phyloP scores from a whole-genome alignment of 495 filamentous ascomycete genomes.

The Ramalina peruviana region DNA sequence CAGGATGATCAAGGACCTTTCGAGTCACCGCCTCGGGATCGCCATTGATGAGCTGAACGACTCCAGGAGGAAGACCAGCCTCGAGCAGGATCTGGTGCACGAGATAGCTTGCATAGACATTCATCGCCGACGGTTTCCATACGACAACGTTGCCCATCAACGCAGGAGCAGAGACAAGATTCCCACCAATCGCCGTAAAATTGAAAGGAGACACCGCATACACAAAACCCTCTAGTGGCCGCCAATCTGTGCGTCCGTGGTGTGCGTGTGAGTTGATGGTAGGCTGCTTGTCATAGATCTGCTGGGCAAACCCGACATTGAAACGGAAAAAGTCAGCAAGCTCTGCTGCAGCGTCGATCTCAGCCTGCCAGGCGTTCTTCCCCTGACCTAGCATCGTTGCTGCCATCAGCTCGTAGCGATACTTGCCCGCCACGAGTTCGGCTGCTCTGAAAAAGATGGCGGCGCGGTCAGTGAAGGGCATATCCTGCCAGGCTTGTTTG shows the following conservation, averaged over 20 bases:
- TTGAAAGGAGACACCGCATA: constrained; percentile 82
- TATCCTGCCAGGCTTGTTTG: constrained; percentile 65
- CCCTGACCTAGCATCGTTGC: constrained; percentile 92
- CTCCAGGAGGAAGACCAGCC: constrained; percentile 66
- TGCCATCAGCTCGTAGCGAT: constrained; percentile 86
- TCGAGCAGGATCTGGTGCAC: constrained; percentile 75
- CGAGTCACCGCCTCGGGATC: constrained; percentile 61
- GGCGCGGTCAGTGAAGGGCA: constrained; percentile 78
- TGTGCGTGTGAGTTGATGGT: constrained; percentile 56
- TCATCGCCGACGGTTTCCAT: constrained; percentile 76
- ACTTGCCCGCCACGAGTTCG: constrained; percentile 75
- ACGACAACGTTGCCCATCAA: constrained; percentile 77
- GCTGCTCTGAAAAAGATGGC: constrained; percentile 90
- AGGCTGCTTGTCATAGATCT: constrained; percentile 75
- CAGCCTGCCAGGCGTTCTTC: constrained; percentile 94
- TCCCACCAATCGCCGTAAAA: constrained; percentile 76
- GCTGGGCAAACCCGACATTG: constrained; percentile 77
- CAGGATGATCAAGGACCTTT: constrained; percentile 49
- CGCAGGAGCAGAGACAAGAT: constrained; percentile 57
- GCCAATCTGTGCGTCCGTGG: constrained; percentile 73
- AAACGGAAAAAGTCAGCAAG: constrained; percentile 76
- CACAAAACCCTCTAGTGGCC: constrained; percentile 75
- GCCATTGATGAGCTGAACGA: constrained; percentile 73
- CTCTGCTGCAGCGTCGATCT: constrained; percentile 91
- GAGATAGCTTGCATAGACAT: constrained; percentile 58